phyloP scores from a whole-genome alignment of 495 filamentous ascomycete species.

The Neurospora sp. region DNA sequence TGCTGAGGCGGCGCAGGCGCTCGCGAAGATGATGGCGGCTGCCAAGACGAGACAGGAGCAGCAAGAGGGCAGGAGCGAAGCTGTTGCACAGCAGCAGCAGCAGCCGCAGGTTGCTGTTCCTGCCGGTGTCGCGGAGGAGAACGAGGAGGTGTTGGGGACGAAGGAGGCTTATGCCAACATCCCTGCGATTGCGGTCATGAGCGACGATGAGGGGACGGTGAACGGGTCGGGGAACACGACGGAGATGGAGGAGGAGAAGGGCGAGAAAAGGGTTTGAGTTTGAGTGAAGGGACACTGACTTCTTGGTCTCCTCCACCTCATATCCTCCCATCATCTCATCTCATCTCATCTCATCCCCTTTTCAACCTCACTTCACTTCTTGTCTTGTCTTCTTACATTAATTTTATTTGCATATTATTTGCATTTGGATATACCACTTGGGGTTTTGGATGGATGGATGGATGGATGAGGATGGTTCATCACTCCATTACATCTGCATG shows the following conservation, averaged over 20 bases:
- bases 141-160: neutral
- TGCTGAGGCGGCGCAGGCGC: conserved; percentile 48
- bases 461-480: neutral
- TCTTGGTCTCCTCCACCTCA: neutral
- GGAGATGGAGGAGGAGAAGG: conserved; percentile 5
- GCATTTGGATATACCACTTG: neutral
- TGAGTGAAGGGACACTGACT: neutral
- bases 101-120: conserved; percentile 3
- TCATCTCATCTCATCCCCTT: neutral
- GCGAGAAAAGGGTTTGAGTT: conserved; percentile 4
- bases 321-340: neutral
- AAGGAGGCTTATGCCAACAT: neutral
- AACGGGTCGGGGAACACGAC: neutral
- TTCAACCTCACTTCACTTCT: neutral
- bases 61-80: conserved; percentile 5
- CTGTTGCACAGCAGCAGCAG: neutral
- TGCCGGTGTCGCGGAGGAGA: neutral
- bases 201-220: conserved; percentile 17
- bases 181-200: conserved; percentile 1
- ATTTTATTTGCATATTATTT: neutral
- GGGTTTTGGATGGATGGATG: neutral
- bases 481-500: neutral
- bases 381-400: neutral
- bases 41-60: neutral
- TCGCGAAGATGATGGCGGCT: conserved; percentile 22